A percentile compares a stretch with the other conserved stretches of the same genome.
These are phyloP conservation scores for Parastagonospora avenae DNA, from an alignment of 2,329 filamentous ascomycete species.

Conservation along the genomic window DNA sequence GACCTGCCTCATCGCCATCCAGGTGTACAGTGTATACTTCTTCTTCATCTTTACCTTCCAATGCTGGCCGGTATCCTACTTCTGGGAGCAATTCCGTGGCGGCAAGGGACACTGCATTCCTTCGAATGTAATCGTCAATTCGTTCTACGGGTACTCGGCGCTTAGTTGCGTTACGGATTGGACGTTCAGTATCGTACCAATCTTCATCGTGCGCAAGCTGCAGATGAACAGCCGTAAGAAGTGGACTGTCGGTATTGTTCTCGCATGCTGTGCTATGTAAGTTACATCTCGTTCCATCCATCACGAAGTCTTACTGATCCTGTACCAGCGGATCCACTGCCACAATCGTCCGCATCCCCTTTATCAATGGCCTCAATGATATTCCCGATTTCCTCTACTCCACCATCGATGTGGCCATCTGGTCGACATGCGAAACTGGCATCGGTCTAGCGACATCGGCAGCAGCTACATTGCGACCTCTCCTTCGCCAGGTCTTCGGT, in stretches of 20 bases:
- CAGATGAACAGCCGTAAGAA: conserved; percentile 18
- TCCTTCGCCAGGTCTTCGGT: conserved; percentile 17
- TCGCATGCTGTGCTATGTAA: conserved; percentile 21
- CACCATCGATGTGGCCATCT: conserved; percentile 21
- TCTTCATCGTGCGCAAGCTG: conserved; percentile 17
- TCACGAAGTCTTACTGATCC: conserved; percentile 5
- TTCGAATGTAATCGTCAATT: conserved; percentile 9
- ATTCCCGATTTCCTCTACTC: conserved; percentile 17
- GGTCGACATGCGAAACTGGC: conserved; percentile 21
- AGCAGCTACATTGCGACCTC: conserved; percentile 16
- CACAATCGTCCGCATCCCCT: conserved; percentile 17
- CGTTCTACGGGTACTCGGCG: conserved; percentile 17
- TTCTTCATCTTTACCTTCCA: conserved; percentile 21
- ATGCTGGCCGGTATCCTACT: conserved; percentile 17
- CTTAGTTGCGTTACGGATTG: conserved; percentile 14
- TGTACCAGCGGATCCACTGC: conserved; percentile 14
- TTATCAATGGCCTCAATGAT: conserved; percentile 15
- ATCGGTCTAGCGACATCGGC: conserved; percentile 20
- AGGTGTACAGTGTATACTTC: conserved; percentile 18
- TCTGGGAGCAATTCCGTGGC: conserved; percentile 18
- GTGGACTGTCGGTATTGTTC: conserved; percentile 13
- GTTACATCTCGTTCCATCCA: neutral
- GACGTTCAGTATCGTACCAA: conserved; percentile 19
- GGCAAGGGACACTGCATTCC: conserved; percentile 14
- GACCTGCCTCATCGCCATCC: conserved; percentile 11